phyloP scores from a whole-genome alignment of 306 rosid genomes.

The Aeschynomene evenia region DNA sequence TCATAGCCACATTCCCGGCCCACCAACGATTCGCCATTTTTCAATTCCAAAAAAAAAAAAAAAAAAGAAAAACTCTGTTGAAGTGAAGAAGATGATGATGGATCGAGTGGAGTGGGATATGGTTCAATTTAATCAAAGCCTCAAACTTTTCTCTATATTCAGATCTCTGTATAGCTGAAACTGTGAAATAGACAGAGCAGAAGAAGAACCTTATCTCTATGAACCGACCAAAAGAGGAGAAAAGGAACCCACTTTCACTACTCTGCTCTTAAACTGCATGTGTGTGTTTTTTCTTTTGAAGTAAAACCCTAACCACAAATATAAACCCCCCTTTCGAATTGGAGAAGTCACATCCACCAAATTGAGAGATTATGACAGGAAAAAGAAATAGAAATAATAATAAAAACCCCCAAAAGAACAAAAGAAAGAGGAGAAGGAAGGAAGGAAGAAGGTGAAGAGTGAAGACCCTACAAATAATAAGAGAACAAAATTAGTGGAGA shows the following conservation, averaged over 20 bases:
- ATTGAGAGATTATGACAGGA: not conserved
- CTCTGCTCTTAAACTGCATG: conserved; percentile 26
- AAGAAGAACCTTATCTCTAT: conserved; percentile 32
- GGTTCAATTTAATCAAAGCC: too few species aligned
- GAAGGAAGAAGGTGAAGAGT: not conserved
- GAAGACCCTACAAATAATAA: not conserved
- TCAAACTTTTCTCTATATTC: too few species aligned
- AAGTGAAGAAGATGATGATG: too few species aligned
- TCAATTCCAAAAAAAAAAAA: not conserved
- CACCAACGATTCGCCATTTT: conserved; percentile 82
- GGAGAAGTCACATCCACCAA: conserved; percentile 46
- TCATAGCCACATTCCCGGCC: conserved; percentile 70
- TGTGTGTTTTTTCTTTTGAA: conserved; percentile 30
- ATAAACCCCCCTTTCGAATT: not conserved
- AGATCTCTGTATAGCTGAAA: too few species aligned
- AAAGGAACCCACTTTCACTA: not conserved
- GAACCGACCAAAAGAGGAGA: not conserved
- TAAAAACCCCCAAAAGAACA: not conserved
- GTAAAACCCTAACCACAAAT: conserved; percentile 59
- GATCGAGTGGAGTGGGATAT: too few species aligned
- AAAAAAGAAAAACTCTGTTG: too few species aligned
- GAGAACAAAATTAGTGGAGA: too few species aligned
- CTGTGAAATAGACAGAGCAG: not conserved
- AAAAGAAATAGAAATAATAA: not conserved
- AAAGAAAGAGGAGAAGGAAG: not conserved